A percentile compares a stretch with the other conserved stretches of the same genome.
Conservation (phyloP, 805 yeast species). For the Starmera dryadoides region DNA sequence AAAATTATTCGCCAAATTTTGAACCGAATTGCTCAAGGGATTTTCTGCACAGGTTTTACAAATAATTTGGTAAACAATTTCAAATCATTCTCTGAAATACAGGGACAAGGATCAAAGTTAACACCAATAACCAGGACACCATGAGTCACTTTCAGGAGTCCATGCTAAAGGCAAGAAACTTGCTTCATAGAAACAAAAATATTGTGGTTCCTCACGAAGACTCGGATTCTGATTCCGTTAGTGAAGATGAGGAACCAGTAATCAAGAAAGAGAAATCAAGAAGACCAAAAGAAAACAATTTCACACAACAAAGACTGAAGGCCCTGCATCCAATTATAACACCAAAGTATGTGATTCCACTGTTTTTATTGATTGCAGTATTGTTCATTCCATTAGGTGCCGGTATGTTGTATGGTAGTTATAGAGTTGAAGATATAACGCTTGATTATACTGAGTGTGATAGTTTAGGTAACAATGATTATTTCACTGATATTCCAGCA, state of each 20-base stretch:
- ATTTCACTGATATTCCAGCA: slow-evolving; percentile 46
- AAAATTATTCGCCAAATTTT: too few species aligned
- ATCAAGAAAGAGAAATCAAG: slow-evolving; percentile 40
- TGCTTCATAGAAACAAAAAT: slow-evolving; percentile 13
- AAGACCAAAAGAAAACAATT: slow-evolving; percentile 68
- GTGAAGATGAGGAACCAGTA: slow-evolving; percentile 34
- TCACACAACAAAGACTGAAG: slow-evolving; percentile 58
- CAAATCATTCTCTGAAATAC: too few species aligned
- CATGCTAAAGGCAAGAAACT: slow-evolving; percentile 16
- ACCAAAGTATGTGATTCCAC: slow-evolving; percentile 81
- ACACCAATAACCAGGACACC: too few species aligned
- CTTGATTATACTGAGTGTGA: slow-evolving; percentile 75
- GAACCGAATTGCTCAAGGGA: too few species aligned
- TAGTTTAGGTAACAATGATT: slow-evolving; percentile 35
- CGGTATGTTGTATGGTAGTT: slow-evolving; percentile 64
- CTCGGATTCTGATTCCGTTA: slow-evolving; percentile 34
- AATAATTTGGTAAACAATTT: too few species aligned
- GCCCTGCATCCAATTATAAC: slow-evolving; percentile 77
- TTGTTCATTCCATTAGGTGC: slow-evolving; percentile 89
- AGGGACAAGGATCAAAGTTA: too few species aligned
- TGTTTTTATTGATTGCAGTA: slow-evolving; percentile 66
- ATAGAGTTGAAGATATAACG: slow-evolving; percentile 61
- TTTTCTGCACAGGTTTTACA: too few species aligned
- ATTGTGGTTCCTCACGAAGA: slow-evolving; percentile 9
- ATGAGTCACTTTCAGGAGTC: neutral